Evolutionary conservation across 2,329 filamentous ascomycete species (phyloP), one percentile per base, ranked within the genome.

Genomic region (Chaetoscypha palmicola): DNA sequence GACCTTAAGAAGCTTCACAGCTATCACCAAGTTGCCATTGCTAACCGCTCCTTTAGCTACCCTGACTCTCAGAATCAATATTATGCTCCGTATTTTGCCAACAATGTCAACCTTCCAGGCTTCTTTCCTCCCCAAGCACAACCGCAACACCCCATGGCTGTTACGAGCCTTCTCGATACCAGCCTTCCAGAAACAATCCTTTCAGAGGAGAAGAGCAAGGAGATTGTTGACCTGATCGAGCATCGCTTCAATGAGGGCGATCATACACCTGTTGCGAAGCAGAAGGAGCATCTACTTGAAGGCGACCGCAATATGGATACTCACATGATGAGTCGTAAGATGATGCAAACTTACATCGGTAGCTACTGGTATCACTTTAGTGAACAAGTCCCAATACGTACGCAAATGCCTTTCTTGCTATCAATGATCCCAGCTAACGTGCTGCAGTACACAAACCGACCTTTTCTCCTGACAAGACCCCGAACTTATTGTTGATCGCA

Each of bases 281-380:
- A 83, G 49, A 88, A 89, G 58, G 86, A 87, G 38, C 76, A 74
- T 38, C 77, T 96, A 20, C 68, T 94, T 44, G 81, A 88, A 21
- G 91, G 90, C 11, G 81, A 94, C 58, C 77, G 84, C 41, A 77
- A 81, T 39, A 68, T 77, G 23, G 73, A 77, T 41, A 66, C 68
- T 19, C 78, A 83, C 48, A 74, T 82, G 69, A 69, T 97, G 49
- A 94, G 91, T 63, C 73, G 90, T 57, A 80, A 84, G 57, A 96
- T 95, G 87, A 94, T 97, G 85, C 88, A 96, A 65, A 83, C 82
- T 2, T 97, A 96, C 59, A 89, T 94, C 53, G 77, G 81, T 9
- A 94, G 89, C 2, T 98, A 94, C 64, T 98, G 92, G 92, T 74
- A 85, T 41, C 85, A 96, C 63, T 94, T 96, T 59, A 94, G 92